Base-by-base conservation (phyloP, 2,329 filamentous ascomycete species). In the Teratosphaeria destructans region DNA sequence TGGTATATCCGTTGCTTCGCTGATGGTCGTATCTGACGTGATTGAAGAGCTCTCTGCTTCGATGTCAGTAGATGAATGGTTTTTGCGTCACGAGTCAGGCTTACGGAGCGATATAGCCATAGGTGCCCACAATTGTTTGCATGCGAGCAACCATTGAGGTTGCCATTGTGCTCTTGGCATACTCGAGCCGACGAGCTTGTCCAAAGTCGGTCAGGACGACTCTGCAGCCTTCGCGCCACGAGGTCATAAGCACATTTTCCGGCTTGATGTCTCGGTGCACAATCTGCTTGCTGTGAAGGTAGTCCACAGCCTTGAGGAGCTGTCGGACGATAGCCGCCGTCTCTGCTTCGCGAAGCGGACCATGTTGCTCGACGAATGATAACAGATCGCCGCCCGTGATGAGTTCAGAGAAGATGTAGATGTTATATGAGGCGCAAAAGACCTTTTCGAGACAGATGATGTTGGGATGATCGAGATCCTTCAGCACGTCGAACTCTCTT, bases 181-280 rank as follows among this genome's bases (percentile, higher is more conserved):
- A 58, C 1, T 68, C 71, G 10, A 78, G 59, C n/a, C 67, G 72
- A 47, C 77, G 77, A 2, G 82, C 79, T 63, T 79, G 79, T 8
- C 83, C 83, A 66, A 86, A 86, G 67, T 86, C 84, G 0, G 82
- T 83, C 52, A 86, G 73, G 1, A 86, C 75, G 7, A 85, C 74
- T 26, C 84, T 77, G 26, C 77, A 76, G 3, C 78, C 78, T 52
- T 74, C 72, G 14, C 75, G 72, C 57, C 79, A 74, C 1, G 80
- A 82, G 0, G 80, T 81, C 76, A 86, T 77, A 34, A 86, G 74
- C 8, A 86, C 79, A 64, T 86, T 86, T 57, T 86, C 83, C 0
- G 82, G 83, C 65, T 86, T 86, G 55, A 86, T 74, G 65, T 86
- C 84, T 35, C 84, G 76, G 67, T 86, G 84, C 4, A 82, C 82